Evolutionary conservation across 352 stramenopile species (phyloP).

Genomic region (Phytophthora pini): DNA sequence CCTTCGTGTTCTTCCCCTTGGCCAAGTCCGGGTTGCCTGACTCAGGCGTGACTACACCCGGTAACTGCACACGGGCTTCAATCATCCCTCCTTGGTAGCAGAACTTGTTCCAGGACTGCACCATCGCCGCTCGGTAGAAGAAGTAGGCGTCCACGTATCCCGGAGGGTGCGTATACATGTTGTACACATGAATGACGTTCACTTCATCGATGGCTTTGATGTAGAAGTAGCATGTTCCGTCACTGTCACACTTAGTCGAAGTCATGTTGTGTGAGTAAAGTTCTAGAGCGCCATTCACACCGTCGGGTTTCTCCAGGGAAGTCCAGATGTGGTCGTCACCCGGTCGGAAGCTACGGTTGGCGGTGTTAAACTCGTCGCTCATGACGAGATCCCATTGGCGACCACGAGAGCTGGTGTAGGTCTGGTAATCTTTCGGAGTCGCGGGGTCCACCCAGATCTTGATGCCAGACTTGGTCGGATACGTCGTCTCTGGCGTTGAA

Average conservation of each 20-base stretch:
- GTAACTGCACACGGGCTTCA: slow-evolving; percentile 90
- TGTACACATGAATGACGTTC: slow-evolving; percentile 59
- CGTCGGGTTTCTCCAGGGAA: slow-evolving; percentile 94
- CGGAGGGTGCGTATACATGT: slow-evolving; percentile 62
- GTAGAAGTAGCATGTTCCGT: slow-evolving; percentile 59
- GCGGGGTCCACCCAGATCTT: slow-evolving; percentile 64
- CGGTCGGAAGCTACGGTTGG: slow-evolving; percentile 89
- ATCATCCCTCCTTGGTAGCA: slow-evolving; percentile 95
- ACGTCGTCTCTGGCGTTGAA: slow-evolving; percentile 19
- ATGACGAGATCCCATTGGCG: slow-evolving; percentile 79
- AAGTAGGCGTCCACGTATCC: slow-evolving; percentile 54
- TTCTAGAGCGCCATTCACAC: slow-evolving; percentile 89
- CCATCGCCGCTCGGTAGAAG: slow-evolving; percentile 78
- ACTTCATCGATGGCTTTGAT: slow-evolving; percentile 47
- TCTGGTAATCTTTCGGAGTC: slow-evolving; percentile 45
- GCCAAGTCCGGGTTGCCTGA: slow-evolving; percentile 56
- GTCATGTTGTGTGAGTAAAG: slow-evolving; percentile 91
- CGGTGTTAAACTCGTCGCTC: slow-evolving; percentile 95
- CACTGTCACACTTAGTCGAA: slow-evolving; percentile 49
- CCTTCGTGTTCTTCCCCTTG: slow-evolving; percentile 51
- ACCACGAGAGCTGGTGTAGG: slow-evolving; percentile 54
- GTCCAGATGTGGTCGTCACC: slow-evolving; percentile 95
- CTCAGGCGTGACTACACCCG: slow-evolving; percentile 61
- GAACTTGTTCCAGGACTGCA: slow-evolving; percentile 96
- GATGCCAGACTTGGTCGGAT: slow-evolving; percentile 46